A percentile compares a stretch with the other conserved stretches of the same genome.
phyloP scores from a whole-genome alignment of 208 protist genomes.

The Trypanosoma caninum region DNA sequence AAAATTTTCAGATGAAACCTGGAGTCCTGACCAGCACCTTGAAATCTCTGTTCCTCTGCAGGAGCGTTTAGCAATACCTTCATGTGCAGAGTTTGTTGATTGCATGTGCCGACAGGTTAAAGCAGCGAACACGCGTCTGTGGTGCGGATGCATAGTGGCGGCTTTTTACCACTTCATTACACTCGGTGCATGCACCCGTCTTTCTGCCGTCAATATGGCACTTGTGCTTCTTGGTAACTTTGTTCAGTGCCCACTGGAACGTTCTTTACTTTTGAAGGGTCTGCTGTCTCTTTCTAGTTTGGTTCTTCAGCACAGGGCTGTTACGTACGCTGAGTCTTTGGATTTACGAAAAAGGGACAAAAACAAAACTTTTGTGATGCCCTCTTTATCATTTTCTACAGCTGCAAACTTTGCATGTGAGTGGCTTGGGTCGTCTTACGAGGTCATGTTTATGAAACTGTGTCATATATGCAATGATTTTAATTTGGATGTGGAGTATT shows the following conservation, averaged over 20 bases:
- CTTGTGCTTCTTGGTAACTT: constrained; percentile 7
- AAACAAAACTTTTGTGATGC: background rate
- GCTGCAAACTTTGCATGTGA: background rate
- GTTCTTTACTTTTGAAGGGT: background rate
- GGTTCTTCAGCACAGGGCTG: background rate
- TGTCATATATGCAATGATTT: constrained; percentile 5
- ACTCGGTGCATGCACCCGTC: constrained; percentile 2
- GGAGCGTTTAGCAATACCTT: background rate
- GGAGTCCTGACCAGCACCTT: background rate
- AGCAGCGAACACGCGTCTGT: background rate
- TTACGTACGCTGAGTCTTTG: constrained; percentile 7
- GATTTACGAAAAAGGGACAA: background rate
- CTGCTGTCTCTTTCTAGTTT: constrained; percentile 7
- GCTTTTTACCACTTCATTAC: constrained; percentile 21
- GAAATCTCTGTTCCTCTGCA: background rate
- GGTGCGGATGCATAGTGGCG: constrained; percentile 3
- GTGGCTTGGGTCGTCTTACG: constrained; percentile 10
- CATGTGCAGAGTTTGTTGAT: constrained; percentile 7
- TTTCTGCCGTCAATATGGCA: constrained; percentile 11
- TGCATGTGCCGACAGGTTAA: background rate
- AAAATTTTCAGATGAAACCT: constrained; percentile 4
- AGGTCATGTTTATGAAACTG: constrained; percentile 18
- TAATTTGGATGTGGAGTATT: background rate
- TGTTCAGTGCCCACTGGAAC: background rate
- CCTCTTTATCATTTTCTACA: background rate